Base-by-base conservation (phyloP, 352 stramenopile species). In the Peronospora farinosa region DNA sequence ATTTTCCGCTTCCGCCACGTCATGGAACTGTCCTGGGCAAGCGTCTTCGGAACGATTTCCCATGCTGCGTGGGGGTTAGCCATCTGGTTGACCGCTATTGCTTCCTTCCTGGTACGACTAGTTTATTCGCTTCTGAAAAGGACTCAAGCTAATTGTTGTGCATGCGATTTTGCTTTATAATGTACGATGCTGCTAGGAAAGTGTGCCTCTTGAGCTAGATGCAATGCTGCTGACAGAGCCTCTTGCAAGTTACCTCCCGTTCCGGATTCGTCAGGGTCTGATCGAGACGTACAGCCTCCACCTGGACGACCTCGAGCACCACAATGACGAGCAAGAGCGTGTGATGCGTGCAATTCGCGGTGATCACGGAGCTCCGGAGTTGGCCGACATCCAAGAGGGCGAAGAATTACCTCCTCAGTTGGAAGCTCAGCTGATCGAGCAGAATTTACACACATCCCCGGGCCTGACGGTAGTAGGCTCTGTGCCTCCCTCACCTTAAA, bases 261-360 rank as follows among this genome's bases (percentile, higher is more conserved):
- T 88, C 53, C 82, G 82, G 40, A 93, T 93, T 62, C 79, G 78
- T 19, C 82, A 93, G 53, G 82, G 82, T 12, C 68, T 93, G 27
- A 93, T 93, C 53, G 79, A 93, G 57, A 93, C 82, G 12, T 93
- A 93, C 67, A 93, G 81, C 45, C 70, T 93, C 44, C 84, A 93
- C 46, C 57, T 91, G 42, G 82, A 93, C 51, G 82, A 93, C 52
- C 59, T 91, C 33, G 79, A 91, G 63, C 79, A 90, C 60, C 79
- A 91, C 61, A 78, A 72, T 37, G 72, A 85, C 47, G 79, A 91
- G 59, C 74, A 91, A 62, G 79, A 91, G 67, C 77, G 79, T 50
- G 79, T 91, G 43, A 60, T 91, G 62, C 77, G 77, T 46, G 79
- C 77, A 11, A 91, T 91, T 60, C 79, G 79, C 21, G 72, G 73